A percentile compares a stretch with the other conserved stretches of the same genome.
These are phyloP conservation scores for Stereum hirsutum DNA, from an alignment of 1,284 basidiomycete genomes.

Conservation along the genomic window DNA sequence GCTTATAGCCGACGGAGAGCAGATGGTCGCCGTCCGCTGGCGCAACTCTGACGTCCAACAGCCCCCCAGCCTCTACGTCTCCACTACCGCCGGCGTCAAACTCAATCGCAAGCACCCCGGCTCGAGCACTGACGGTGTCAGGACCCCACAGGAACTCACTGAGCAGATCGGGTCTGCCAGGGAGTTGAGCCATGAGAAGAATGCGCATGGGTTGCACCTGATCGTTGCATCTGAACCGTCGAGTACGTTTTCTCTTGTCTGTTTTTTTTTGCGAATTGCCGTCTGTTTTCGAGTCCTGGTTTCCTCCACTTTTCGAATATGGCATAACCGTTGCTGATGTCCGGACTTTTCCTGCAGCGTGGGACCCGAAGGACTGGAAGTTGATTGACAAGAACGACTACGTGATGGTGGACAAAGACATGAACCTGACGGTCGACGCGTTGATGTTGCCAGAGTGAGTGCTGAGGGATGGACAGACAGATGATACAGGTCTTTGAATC, in stretches of 20 bases:
- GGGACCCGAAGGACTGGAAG: slow-evolving; percentile 22
- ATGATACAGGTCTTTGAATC: too few relatives aligned
- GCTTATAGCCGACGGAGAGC: slow-evolving; percentile 22
- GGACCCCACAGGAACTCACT: slow-evolving; percentile 13
- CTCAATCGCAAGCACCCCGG: slow-evolving; percentile 29
- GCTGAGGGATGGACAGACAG: too few relatives aligned
- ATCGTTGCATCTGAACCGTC: slow-evolving; percentile 28
- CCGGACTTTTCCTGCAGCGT: slow-evolving; percentile 9
- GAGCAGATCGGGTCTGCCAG: slow-evolving; percentile 3
- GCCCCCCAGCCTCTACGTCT: slow-evolving; percentile 27
- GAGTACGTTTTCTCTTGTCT: slow-evolving; percentile 6
- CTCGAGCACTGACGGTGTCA: slow-evolving; percentile 9
- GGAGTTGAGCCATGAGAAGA: slow-evolving; percentile 4
- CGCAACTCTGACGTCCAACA: slow-evolving; percentile 24
- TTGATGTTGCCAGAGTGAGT: neutral
- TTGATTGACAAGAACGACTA: slow-evolving; percentile 23
- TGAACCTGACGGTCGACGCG: slow-evolving; percentile 7
- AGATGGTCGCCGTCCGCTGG: slow-evolving; percentile 23
- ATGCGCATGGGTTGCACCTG: slow-evolving; percentile 22
- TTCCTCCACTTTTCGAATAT: too few relatives aligned
- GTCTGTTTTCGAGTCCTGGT: too few relatives aligned
- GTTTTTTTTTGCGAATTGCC: too few relatives aligned
- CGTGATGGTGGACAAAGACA: slow-evolving; percentile 22
- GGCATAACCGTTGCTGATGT: neutral
- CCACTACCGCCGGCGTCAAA: slow-evolving; percentile 24